These are phyloP conservation scores for Pseudognaphalium luteoalbum DNA, from an alignment of 129 eudicot species.

Conservation along the genomic window DNA sequence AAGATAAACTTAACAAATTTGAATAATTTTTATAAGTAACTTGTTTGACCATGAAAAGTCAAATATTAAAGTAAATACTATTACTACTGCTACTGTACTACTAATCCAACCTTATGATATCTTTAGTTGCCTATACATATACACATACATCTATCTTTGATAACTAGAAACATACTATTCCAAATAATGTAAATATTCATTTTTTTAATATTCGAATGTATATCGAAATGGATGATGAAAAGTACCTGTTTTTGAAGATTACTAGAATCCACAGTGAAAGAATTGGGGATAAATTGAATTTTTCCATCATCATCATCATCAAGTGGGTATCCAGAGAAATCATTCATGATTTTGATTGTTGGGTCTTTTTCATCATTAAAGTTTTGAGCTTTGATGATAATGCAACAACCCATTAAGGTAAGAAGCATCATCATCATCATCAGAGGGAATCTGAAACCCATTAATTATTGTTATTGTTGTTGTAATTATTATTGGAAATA, in stretches of 20 bases:
- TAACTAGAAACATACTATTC: too few species aligned
- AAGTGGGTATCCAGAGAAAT: constrained; percentile 74
- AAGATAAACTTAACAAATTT: not conserved
- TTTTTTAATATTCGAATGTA: too few species aligned
- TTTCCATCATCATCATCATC: constrained; percentile 21
- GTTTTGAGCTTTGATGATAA: constrained; percentile 12
- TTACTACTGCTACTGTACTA: too few species aligned
- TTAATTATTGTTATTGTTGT: not conserved
- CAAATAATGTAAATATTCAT: too few species aligned
- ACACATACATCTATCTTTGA: not conserved
- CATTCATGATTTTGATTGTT: constrained; percentile 72
- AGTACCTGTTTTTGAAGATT: constrained; percentile 74
- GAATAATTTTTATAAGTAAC: not conserved
- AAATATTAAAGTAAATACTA: not conserved
- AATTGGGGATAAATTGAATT: constrained; percentile 27
- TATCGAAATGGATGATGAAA: not conserved
- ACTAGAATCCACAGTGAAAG: constrained; percentile 56
- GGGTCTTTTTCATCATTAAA: constrained; percentile 38
- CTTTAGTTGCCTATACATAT: too few species aligned
- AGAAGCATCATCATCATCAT: constrained; percentile 3
- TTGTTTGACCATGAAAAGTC: constrained; percentile 9
- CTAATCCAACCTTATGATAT: too few species aligned
- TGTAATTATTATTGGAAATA: not conserved
- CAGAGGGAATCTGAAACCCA: constrained; percentile 38
- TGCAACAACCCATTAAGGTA: not conserved